These are phyloP conservation scores for Cephalotrichum gorgonifer DNA, from an alignment of 2,329 filamentous ascomycete genomes.

Conservation along the genomic window DNA sequence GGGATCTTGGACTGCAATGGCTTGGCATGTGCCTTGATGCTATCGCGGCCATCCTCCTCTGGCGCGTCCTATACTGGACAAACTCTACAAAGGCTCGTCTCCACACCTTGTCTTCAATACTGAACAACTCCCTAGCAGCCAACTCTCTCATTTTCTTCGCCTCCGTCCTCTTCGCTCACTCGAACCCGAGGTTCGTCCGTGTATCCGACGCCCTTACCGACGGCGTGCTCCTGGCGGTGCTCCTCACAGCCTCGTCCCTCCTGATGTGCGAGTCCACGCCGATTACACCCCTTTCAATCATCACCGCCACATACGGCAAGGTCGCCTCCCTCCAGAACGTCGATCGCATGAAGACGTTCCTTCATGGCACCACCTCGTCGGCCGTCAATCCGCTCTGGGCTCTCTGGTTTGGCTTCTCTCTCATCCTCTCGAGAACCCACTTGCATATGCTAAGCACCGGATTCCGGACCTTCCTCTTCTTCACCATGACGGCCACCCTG, in stretches of 20 bases:
- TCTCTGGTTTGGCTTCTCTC: conserved; percentile 2
- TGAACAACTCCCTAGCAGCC: conserved; percentile 15
- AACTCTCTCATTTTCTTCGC: conserved; percentile 19
- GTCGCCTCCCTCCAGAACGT: conserved; percentile 7
- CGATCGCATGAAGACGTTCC: conserved; percentile 11
- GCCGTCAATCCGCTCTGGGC: conserved; percentile 2
- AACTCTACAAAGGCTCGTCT: conserved; percentile 35
- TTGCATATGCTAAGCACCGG: background rate
- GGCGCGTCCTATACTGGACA: conserved; percentile 41
- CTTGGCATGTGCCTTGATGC: conserved; percentile 35
- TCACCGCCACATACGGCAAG: conserved; percentile 4
- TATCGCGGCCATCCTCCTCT: conserved; percentile 33
- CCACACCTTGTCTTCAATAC: conserved; percentile 30
- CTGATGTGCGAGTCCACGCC: conserved; percentile 33
- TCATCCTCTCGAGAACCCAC: conserved; percentile 2
- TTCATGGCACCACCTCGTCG: conserved; percentile 8
- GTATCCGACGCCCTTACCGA: conserved; percentile 24
- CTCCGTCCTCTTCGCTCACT: conserved; percentile 17
- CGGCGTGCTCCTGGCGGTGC: conserved; percentile 30
- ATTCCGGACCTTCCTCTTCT: background rate
- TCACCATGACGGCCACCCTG: background rate
- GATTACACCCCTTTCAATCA: conserved; percentile 3
- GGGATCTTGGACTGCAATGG: conserved; percentile 29
- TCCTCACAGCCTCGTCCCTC: conserved; percentile 32
- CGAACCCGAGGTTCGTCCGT: conserved; percentile 9